Conservation (phyloP, 164 flowering plant genomes). For the Vitis vinifera region DNA sequence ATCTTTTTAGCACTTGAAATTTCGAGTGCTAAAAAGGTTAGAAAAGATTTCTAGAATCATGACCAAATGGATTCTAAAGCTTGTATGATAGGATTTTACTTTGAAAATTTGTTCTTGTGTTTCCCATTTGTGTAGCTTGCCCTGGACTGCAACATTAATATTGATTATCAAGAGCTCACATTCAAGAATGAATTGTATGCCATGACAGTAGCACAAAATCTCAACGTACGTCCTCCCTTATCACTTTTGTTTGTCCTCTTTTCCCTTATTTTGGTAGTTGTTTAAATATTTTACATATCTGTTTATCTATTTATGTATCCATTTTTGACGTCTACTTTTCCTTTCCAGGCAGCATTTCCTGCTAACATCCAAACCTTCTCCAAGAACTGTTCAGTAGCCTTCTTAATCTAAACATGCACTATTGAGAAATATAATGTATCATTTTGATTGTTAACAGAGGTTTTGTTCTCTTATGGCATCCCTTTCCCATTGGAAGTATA, state of each 20-base stretch:
- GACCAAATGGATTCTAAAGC: too few relatives aligned
- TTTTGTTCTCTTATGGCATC: not conserved
- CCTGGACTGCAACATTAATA: constrained; percentile 34
- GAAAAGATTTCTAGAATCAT: too few relatives aligned
- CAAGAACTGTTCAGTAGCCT: constrained; percentile 34
- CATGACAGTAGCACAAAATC: constrained; percentile 4
- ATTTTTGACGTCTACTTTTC: too few relatives aligned
- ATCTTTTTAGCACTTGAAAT: too few relatives aligned
- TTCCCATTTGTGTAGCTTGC: constrained; percentile 17
- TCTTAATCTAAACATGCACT: constrained; percentile 17
- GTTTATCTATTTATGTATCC: too few relatives aligned
- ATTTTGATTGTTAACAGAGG: not conserved
- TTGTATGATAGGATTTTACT: too few relatives aligned
- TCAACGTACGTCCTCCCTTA: constrained; percentile 1
- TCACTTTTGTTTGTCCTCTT: not conserved
- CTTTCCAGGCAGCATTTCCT: constrained; percentile 29
- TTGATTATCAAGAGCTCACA: constrained; percentile 19
- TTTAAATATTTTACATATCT: too few relatives aligned
- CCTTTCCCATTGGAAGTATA: too few relatives aligned
- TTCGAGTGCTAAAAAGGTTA: too few relatives aligned
- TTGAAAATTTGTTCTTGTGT: not conserved
- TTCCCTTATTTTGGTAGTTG: not conserved
- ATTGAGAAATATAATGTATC: not conserved
- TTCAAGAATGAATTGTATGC: constrained; percentile 3
- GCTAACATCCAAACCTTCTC: constrained; percentile 17